Conservation (phyloP, 106 monocot species). For the Chionographis japonica region DNA sequence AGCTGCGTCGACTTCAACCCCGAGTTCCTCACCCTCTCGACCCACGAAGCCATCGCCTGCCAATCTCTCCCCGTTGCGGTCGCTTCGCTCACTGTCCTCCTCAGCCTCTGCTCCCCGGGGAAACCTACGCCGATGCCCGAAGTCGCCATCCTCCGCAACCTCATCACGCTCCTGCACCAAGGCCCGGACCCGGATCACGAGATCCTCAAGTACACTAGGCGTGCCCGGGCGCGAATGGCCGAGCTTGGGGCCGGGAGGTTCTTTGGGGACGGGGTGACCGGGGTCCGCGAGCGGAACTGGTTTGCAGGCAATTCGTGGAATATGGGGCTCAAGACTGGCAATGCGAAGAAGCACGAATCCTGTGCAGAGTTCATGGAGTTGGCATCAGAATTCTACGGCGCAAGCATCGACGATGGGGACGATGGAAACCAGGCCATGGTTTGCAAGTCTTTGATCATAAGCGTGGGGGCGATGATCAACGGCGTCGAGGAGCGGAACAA, state of each 20-base stretch:
- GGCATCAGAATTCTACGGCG: conserved; percentile 69
- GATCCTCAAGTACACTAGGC: conserved; percentile 57
- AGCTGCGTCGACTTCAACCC: conserved; percentile 78
- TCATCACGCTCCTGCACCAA: conserved; percentile 56
- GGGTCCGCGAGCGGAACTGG: conserved; percentile 71
- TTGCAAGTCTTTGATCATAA: conserved; percentile 65
- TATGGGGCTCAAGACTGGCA: conserved; percentile 68
- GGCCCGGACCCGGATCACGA: conserved; percentile 34
- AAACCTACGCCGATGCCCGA: conserved; percentile 74
- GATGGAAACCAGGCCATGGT: conserved; percentile 38
- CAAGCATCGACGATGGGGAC: conserved; percentile 9
- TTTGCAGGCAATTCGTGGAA: conserved; percentile 92
- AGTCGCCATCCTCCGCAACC: conserved; percentile 67
- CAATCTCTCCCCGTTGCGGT: conserved; percentile 53
- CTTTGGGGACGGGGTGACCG: conserved; percentile 65
- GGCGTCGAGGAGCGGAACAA: conserved; percentile 45
- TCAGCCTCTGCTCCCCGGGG: conserved; percentile 67
- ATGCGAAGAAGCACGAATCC: conserved; percentile 46
- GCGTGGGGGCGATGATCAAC: conserved; percentile 58
- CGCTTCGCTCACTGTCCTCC: conserved; percentile 61
- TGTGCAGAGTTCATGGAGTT: conserved; percentile 74
- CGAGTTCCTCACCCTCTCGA: conserved; percentile 73
- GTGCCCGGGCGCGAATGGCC: conserved; percentile 43
- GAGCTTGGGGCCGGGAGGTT: conserved; percentile 57
- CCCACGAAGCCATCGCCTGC: conserved; percentile 82